Evolutionary conservation across 768 basidiomycete species (phyloP).

Genomic region (Paxillus involutus): DNA sequence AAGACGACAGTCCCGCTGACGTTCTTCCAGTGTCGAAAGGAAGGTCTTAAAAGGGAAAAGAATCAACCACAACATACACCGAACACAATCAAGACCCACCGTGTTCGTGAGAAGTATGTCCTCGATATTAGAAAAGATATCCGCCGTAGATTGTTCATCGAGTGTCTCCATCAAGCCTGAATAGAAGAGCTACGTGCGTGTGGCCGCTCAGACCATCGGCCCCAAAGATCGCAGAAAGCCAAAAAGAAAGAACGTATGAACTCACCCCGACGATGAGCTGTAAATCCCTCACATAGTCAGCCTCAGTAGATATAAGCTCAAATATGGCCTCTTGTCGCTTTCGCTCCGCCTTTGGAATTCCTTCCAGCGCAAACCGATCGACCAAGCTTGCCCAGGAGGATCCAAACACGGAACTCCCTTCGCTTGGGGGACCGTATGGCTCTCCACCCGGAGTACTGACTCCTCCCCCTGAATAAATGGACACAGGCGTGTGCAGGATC

Average conservation of each 20-base stretch:
- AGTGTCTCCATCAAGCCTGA: constrained; percentile 70
- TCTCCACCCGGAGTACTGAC: too few relatives aligned
- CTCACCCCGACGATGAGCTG: constrained; percentile 89
- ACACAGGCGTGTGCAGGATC: constrained; percentile 40
- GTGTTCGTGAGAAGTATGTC: constrained; percentile 90
- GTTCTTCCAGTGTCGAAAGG: constrained; percentile 84
- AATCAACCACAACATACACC: neutral
- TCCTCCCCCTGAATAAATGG: constrained; percentile 14
- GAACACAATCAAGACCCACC: constrained; percentile 38
- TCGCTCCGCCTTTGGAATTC: constrained; percentile 75
- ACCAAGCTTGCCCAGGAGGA: constrained; percentile 94
- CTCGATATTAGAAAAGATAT: constrained; percentile 92
- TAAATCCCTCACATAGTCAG: constrained; percentile 85
- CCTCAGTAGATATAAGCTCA: constrained; percentile 90
- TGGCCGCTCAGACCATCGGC: neutral
- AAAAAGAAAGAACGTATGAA: constrained; percentile 1
- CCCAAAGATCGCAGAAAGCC: neutral
- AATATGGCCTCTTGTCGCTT: constrained; percentile 95
- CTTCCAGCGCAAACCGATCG: constrained; percentile 79
- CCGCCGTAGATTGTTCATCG: constrained; percentile 74
- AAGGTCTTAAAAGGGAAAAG: constrained; percentile 53
- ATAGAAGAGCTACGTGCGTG: constrained; percentile 70
- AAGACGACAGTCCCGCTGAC: constrained; percentile 88
- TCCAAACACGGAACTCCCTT: constrained; percentile 58
- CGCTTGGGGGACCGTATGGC: constrained; percentile 30